Evolutionary conservation across 2,329 filamentous ascomycete genomes (phyloP), one percentile per base, ranked within the genome.

Genomic region (Triangularia verruculosa): DNA sequence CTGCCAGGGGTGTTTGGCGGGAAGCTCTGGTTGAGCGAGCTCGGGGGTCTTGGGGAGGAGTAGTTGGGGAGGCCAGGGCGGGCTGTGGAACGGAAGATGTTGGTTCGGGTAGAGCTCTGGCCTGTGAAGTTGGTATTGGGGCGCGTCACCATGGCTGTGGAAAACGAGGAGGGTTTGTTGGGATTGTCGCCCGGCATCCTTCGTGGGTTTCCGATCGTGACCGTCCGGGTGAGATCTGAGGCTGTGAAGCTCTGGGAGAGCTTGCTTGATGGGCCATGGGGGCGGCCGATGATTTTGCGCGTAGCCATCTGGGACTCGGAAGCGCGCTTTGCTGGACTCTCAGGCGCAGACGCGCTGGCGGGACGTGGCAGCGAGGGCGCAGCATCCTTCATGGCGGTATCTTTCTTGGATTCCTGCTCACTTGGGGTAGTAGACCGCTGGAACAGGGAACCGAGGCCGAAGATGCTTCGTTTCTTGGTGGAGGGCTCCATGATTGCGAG

Each of bases 21-120:
- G 67, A 84, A 83, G 55, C 79, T 78, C 72, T 79, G 81, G 65
- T 79, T 83, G 69, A 78, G 72, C 2, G 79, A 78, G 34, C 76
- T 70, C 2, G 81, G 77, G 34, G 82, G 69, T 64, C 74, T 79
- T 3, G 82, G 79, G 5, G 82, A 79, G 4, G 82, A 79, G 71
- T 83, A 84, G 60, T 76, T 67, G 3, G 67, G 62, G 8, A 72
- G 68, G 12, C 64, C 64, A 1, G 70, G 71, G 55, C 68, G 69
- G 12, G 69, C 66, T 13, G 74, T 71, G 11, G 71, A 69, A 25
- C 73, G 73, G 58, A 77, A 76, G 53, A 76, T 67, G 62, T 73
- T 76, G 62, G 72, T 76, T 62, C 73, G 72, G 2, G 74, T 73
- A 4, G 74, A 72, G 7, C 70, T 70, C 11, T 72, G 66, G 3